Evolutionary conservation across 140 eudicot species (phyloP).

Genomic region (Senecio squalidus): DNA sequence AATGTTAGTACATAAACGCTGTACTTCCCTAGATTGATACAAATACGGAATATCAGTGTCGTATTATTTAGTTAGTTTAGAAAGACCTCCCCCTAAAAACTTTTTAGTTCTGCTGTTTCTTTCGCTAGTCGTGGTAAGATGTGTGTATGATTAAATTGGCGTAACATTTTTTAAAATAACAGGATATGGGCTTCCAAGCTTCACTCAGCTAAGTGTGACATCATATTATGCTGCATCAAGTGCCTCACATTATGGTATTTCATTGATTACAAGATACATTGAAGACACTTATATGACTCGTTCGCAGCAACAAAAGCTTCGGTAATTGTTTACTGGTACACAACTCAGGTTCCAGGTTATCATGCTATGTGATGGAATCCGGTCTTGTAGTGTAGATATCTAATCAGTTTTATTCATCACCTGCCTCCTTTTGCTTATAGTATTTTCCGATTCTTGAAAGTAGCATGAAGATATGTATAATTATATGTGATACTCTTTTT

Average conservation of each 20-base stretch:
- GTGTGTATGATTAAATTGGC: background rate
- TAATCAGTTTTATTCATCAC: slow-evolving; percentile 7
- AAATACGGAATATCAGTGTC: too few relatives aligned
- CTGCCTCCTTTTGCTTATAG: background rate
- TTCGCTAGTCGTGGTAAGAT: background rate
- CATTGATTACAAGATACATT: slow-evolving; percentile 82
- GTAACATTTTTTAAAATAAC: slow-evolving; percentile 7
- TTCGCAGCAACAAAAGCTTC: slow-evolving; percentile 35
- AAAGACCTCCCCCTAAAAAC: too few relatives aligned
- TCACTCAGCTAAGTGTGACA: slow-evolving; percentile 80
- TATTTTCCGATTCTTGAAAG: slow-evolving; percentile 1
- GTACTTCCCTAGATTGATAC: too few relatives aligned
- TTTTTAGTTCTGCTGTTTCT: too few relatives aligned
- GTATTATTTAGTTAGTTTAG: too few relatives aligned
- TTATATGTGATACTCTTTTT: slow-evolving; percentile 1
- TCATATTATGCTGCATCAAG: slow-evolving; percentile 90
- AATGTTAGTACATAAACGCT: too few relatives aligned
- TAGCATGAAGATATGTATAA: slow-evolving; percentile 8
- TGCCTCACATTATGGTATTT: slow-evolving; percentile 78
- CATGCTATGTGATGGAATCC: slow-evolving; percentile 10
- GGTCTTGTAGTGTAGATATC: slow-evolving; percentile 35
- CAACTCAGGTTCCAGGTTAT: background rate
- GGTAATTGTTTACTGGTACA: slow-evolving; percentile 17
- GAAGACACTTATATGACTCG: slow-evolving; percentile 62
- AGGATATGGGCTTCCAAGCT: slow-evolving; percentile 91